A percentile compares a stretch with the other conserved stretches of the same genome.
phyloP scores from a whole-genome alignment of 192 early-diverging fungal species.

The Entrophospora sp. region DNA sequence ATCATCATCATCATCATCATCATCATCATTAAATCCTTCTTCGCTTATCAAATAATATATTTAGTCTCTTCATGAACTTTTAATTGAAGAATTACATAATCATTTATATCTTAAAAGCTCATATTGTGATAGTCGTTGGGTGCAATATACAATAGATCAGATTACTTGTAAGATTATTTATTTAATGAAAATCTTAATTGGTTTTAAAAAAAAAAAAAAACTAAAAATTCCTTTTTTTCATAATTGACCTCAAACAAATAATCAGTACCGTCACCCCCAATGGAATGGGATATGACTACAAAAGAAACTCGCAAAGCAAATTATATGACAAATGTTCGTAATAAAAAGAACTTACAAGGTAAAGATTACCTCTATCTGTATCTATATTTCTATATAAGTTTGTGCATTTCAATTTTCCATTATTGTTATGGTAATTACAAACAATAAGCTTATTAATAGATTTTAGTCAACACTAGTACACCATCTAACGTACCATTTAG shows the following conservation, averaged over 20 bases:
- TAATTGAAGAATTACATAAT: constrained; percentile 71
- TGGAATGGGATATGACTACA: constrained; percentile 13
- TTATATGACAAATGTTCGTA: constrained; percentile 1
- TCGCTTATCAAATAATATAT: no score
- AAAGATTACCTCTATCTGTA: not conserved
- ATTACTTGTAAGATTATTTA: constrained; percentile 35
- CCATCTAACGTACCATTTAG: not conserved
- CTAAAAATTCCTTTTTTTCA: not conserved
- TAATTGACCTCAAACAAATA: not conserved
- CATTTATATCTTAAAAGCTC: constrained; percentile 72
- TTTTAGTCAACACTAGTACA: not conserved
- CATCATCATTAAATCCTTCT: no score
- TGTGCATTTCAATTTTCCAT: no score
- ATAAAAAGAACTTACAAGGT: constrained; percentile 32
- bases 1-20: not conserved
- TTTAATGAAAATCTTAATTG: not conserved
- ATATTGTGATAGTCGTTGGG: constrained; percentile 61
- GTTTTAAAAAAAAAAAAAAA: not conserved
- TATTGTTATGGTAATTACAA: no score
- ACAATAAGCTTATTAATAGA: no score
- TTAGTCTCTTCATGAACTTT: constrained; percentile 48
- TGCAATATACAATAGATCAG: constrained; percentile 43
- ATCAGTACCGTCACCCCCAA: constrained; percentile 7
- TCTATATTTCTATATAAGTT: no score
- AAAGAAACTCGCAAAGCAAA: not conserved